phyloP scores from a whole-genome alignment of 1,139 yeast genomes.

The Candida freyschussii region DNA sequence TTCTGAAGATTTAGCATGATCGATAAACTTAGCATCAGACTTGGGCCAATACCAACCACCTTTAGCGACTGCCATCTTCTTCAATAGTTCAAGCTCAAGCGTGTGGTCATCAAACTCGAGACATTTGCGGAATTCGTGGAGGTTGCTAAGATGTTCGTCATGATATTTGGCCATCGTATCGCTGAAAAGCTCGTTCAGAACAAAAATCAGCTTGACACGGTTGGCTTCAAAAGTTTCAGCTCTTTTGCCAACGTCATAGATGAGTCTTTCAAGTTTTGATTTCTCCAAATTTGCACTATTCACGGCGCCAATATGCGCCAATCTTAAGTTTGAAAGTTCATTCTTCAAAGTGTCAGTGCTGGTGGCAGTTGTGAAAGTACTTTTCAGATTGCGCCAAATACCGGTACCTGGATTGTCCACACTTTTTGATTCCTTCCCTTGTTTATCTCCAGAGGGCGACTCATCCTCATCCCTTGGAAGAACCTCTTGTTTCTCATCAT shows the following conservation, averaged over 20 bases:
- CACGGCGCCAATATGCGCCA: conserved; percentile 9
- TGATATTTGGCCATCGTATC: conserved; percentile 10
- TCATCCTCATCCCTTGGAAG: neutral
- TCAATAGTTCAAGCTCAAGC: conserved; percentile 11
- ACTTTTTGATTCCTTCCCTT: conserved; percentile 1
- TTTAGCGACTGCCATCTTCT: neutral
- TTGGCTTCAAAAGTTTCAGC: conserved; percentile 19
- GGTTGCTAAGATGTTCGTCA: conserved; percentile 3
- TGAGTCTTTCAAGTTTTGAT: conserved; percentile 11
- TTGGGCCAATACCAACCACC: conserved; percentile 25
- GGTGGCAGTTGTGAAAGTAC: conserved; percentile 9
- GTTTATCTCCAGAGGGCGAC: neutral
- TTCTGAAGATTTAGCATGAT: conserved; percentile 4
- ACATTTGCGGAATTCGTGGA: conserved; percentile 2
- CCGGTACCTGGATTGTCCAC: conserved; percentile 4
- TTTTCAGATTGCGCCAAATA: conserved; percentile 18
- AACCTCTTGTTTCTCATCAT: conserved; percentile 8
- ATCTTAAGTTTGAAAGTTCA: conserved; percentile 8
- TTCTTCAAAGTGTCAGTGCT: conserved; percentile 9
- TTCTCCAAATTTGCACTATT: conserved; percentile 4
- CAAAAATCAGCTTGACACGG: conserved; percentile 13
- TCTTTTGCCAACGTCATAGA: conserved; percentile 5
- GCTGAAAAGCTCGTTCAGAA: conserved; percentile 10
- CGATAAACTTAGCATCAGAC: conserved; percentile 13
- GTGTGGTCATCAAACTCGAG: conserved; percentile 6